Evolutionary conservation across 2,329 filamentous ascomycete genomes (phyloP), one percentile per base, ranked within the genome.

Genomic region (Chalaropsis ovoidea): DNA sequence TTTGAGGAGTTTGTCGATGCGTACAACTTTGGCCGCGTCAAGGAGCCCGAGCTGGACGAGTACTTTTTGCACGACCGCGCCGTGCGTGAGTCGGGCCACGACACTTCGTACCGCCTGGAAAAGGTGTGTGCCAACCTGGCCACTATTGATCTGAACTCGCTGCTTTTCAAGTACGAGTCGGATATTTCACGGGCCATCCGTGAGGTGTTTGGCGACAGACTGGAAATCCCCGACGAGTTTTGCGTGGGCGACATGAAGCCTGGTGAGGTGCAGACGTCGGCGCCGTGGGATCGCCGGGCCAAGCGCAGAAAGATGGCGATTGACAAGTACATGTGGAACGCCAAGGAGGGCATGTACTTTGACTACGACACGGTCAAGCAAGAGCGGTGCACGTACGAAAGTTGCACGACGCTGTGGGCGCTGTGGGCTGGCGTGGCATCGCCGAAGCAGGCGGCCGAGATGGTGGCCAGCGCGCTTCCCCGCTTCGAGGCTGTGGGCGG

Each of bases 41-140:
- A 80, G 60, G 93, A 97, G 76, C 91, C 92, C 0, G 90, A 95
- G 69, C 80, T 99, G 15, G 94, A 99, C 72, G 86, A 92, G 60
- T 99, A 97, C 76, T 97, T 97, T 77, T 78, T 95, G 73, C 94
- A 99, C 74, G 94, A 99, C 74, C 88, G 94, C 67, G 92, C 93
- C 1, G 92, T 97, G 42, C 87, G 94, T 70, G 94, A 99, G 76
- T 96, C 93, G 19, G 94, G 94, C 13, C 94, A 99, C 75, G 94
- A 99, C 74, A 99, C 94, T 1, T 89, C 89, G 17, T 97, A 97
- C 76, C 89, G 94, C 19, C 81, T 99, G 22, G 94, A 97, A 76
- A 87, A 85, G 60, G 82, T 95, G 27, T 92, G 89, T 71, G 94
- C 90, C 11, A 85, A 96, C 73, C 80, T 97, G 31, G 94, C 92